Base-by-base conservation (phyloP, 257 asterid species). In the Nicotiana otophora region DNA sequence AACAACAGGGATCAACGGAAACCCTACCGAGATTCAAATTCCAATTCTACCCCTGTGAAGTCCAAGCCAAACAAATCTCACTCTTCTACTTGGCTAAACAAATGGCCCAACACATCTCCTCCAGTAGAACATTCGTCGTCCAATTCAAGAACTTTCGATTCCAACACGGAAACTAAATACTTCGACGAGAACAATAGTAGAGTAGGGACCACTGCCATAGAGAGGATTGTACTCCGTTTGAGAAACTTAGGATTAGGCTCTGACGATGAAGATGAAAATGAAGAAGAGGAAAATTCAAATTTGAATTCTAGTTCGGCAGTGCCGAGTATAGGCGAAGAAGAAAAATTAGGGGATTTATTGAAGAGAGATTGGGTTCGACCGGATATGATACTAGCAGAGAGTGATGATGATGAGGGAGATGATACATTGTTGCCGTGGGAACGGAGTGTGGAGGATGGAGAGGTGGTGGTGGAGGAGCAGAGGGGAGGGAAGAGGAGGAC, bases 321-420 rank as follows among this genome's bases (percentile, higher is more conserved):
- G 39, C 12, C 75, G 77, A 62, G 83, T 84, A 87, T 58, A n/a
- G 63, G 51, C 16, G 89, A 86, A 78, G 93, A 88, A 82, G 98
- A 91, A 63, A 94, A 89, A n/a, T 83, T 95, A 88, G 99, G 99
- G 84, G 98, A 94, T 87, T 94, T 96, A 89, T 87, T 96, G 93
- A 91, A 91, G 78, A 90, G 99, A 82, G 98, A 96, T 86, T 96
- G 99, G 98, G 90, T 94, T 46, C 89, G 98, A 63, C 99, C 99
- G 23, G 99, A 96, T 88, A 92, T 86, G 30, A 86, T 92, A 61
- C 85, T 96, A 69, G 86, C 48, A 6, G 97, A 91, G 54, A 87
- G 91, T 20, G 96, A 91, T 31, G 96, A 84, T 26, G 85, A 78
- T 12, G 90, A 86, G 10, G 80, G 84, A 19, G 92, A 84, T 80